Percentiles rank a stretch among this genome's conserved stretches.
Evolutionary conservation across 1,139 yeast species (phyloP).

Genomic region (Sugiyamaella grinbergsii): DNA sequence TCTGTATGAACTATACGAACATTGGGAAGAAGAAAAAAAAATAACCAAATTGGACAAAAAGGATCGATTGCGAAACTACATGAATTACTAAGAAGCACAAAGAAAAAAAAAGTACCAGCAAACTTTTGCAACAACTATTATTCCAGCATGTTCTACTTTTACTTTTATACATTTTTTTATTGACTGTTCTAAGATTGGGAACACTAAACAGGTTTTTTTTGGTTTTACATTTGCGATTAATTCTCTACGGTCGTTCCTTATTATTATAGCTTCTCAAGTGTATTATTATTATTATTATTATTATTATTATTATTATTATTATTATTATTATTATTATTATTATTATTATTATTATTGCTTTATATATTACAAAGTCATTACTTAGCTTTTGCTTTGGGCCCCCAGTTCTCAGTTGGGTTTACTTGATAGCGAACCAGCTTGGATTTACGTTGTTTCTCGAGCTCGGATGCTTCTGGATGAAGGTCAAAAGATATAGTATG

Average conservation of each 20-base stretch:
- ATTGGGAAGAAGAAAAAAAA: neutral
- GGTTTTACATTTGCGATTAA: constrained; percentile 11
- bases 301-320: constrained; percentile 20
- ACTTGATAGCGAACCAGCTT: constrained; percentile 87
- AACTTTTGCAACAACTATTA: neutral
- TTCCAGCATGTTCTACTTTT: neutral
- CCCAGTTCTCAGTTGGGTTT: constrained; percentile 95
- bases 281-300: constrained; percentile 10
- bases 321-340: constrained; percentile 20
- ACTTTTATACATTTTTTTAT: constrained; percentile 14
- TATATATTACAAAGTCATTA: constrained; percentile 8
- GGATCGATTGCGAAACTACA: too few species aligned
- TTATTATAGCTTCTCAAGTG: constrained; percentile 12
- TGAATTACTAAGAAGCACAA: too few species aligned
- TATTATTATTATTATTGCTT: constrained; percentile 18
- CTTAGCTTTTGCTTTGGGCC: constrained; percentile 68
- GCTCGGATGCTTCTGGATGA: constrained; percentile 57
- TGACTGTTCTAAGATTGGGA: neutral
- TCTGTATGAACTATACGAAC: neutral
- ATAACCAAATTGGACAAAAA: neutral
- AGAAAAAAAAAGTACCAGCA: neutral
- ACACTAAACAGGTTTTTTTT: too few species aligned
- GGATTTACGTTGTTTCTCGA: constrained; percentile 63
- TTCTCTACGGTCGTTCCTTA: constrained; percentile 13
- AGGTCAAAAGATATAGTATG: constrained; percentile 48